Conservation (phyloP, 2,329 filamentous ascomycete genomes). For the Coniochaeta prunicola region DNA sequence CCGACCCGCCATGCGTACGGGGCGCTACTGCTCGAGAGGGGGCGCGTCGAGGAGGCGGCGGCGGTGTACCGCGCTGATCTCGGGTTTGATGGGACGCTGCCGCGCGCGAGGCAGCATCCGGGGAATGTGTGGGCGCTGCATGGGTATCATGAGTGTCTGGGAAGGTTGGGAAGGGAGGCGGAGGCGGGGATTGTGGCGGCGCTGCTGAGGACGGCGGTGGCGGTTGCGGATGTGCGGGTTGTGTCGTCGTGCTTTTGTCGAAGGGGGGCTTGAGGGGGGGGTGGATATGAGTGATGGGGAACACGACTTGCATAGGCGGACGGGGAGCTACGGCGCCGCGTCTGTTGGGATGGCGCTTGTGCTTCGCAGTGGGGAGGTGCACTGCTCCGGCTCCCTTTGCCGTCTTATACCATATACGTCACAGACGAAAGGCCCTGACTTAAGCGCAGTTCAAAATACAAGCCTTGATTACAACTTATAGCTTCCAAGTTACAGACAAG, state of each 20-base stretch:
- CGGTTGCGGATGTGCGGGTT: conserved; percentile 52
- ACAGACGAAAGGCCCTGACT: neutral
- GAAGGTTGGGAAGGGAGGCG: conserved; percentile 38
- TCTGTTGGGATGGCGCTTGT: too few relatives aligned
- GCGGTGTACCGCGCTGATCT: conserved; percentile 54
- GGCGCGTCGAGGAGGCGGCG: conserved; percentile 45
- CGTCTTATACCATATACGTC: neutral
- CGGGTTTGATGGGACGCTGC: conserved; percentile 51
- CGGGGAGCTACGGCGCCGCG: too few relatives aligned
- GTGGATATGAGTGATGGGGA: too few relatives aligned
- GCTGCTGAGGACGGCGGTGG: conserved; percentile 43
- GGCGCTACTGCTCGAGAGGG: conserved; percentile 62
- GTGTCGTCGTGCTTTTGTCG: conserved; percentile 49
- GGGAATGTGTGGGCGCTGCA: conserved; percentile 72
- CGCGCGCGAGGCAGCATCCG: conserved; percentile 58
- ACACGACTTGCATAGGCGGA: too few relatives aligned
- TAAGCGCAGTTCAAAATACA: neutral
- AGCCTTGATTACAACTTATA: neutral
- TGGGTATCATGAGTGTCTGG: conserved; percentile 64
- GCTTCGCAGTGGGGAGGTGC: neutral
- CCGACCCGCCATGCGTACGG: conserved; percentile 64
- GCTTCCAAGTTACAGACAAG: neutral
- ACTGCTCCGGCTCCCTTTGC: neutral
- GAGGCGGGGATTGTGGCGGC: conserved; percentile 29
- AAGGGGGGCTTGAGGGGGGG: neutral